Conservation (phyloP, 345 rosid genomes). For the Populus euphratica region DNA sequence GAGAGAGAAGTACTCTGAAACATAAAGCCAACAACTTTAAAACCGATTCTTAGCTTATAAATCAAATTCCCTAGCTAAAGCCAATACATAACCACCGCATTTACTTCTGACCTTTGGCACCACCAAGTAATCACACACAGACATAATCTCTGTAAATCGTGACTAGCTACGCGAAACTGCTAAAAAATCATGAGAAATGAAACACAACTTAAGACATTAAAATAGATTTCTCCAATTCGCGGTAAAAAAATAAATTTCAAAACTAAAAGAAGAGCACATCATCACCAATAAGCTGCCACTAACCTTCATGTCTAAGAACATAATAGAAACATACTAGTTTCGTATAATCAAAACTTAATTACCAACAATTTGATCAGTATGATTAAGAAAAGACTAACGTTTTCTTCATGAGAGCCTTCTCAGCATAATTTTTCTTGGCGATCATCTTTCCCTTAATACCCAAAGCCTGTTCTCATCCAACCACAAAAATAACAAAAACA, state of each 20-base stretch:
- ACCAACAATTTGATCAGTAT: neutral
- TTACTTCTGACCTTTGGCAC: neutral
- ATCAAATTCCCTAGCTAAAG: neutral
- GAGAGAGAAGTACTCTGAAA: neutral
- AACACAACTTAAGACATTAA: neutral
- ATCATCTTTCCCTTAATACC: slow-evolving; percentile 38
- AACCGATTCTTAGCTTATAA: neutral
- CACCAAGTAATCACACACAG: neutral
- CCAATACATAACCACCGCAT: neutral
- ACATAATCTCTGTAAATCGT: no score
- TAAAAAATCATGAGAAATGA: neutral
- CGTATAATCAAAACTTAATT: neutral
- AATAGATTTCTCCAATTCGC: neutral
- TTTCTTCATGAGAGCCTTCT: slow-evolving; percentile 37
- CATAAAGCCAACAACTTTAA: neutral
- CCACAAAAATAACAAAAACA: neutral
- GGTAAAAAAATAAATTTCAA: neutral
- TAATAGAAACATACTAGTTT: neutral
- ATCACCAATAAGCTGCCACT: neutral
- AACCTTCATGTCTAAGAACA: neutral
- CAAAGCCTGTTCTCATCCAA: slow-evolving; percentile 13
- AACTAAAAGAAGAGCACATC: neutral
- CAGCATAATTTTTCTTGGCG: slow-evolving; percentile 37
- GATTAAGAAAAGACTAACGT: slow-evolving; percentile 17
- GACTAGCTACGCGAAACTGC: neutral